Base-by-base conservation (phyloP, 1,284 basidiomycete species). In the Apiotrichum porosum region DNA sequence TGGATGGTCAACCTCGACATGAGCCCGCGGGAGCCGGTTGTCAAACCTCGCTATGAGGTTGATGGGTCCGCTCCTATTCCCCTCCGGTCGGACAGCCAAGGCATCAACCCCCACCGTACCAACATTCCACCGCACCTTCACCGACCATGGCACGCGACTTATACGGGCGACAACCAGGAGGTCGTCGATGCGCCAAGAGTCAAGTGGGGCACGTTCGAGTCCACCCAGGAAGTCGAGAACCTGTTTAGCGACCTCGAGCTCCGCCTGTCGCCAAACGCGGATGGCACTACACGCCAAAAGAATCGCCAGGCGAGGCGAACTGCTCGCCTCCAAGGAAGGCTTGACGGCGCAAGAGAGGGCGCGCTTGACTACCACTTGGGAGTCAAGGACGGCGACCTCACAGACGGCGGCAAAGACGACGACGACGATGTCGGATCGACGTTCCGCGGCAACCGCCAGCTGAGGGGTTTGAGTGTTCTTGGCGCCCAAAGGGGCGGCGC, bases 301-400 rank as follows among this genome's bases (percentile, higher is more conserved):
- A 78, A 81, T 44, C 77, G 77, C 42, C 80, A 83, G 42, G 68
- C 75, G 13, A 74, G 76, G 60, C 80, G 79, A 62, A 75, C 80
- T 37, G 76, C 74, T 21, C 76, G 79, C 57, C 74, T 77, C 18
- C 81, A 77, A 19, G 79, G 78, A 3, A 72, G 84, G 46, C 69
- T 88, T n/a, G 79, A 79, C 4, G 74, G 75, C 42, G 86, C 86
- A 1, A 75, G 79, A 23, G 87, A 91, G 61, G 80, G 79, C 3
- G 87, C 81, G 2, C 62, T 91, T 51, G 87, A 91, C 66, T 90
- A 91, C 71, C 78, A 78, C 22, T 51, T 76, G 2, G 71, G 72
- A 18, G 57, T 66, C 30, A 50, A 68, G 81, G 24, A 81, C 81
- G 65, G 48, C 10, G 72, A 80, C 42, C 74, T 74, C 58, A 66